Base-by-base conservation (phyloP, 1,284 basidiomycete genomes). In the Porogramme epimiltina region DNA sequence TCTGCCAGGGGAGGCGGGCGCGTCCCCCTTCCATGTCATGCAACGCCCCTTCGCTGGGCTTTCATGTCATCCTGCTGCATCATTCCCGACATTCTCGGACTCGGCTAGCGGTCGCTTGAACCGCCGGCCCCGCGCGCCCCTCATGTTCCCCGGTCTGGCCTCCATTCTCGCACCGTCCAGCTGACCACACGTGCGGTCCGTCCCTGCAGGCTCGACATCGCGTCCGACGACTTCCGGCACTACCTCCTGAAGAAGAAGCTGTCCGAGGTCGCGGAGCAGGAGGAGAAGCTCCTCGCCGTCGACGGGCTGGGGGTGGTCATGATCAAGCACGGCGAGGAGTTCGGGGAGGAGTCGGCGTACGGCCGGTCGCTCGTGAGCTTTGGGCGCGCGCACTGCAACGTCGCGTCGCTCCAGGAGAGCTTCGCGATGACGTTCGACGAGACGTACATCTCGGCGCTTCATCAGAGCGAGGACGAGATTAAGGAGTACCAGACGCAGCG, bases 241-340 rank as follows among this genome's bases (percentile, higher is more conserved):
- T 72, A 73, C 10, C 68, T 91, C 10, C 75, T 80, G 16, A 89
- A 88, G 76, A 90, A 85, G 72, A 85, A 82, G 61, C 71, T 78
- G 3, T 80, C 74, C n/a, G 74, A 77, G 16, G 79, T 75, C 1
- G 70, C 85, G 2, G 81, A 81, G 28, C 80, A 82, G 51, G 66
- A 73, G 2, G 85, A 84, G 56, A 89, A 89, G 65, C 72, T 88
- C 26, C 70, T 89, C 20, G 81, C 87, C 0, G 74, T 91, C 24
- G 92, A 94, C 62, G 82, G 84, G 22, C 74, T 95, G 5, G 93
- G 93, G 2, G 77, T 91, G 45, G 88, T 91, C 38, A 93, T 95
- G 92, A 87, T 92, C 52, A 77, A 80, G 25, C 89, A 93, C 63
- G 92, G 93, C 11, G 88, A 92, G 61, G 84, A 92, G 62, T 87